Evolutionary conservation across 345 rosid species (phyloP).

Genomic region (Hibiscus mutabilis): DNA sequence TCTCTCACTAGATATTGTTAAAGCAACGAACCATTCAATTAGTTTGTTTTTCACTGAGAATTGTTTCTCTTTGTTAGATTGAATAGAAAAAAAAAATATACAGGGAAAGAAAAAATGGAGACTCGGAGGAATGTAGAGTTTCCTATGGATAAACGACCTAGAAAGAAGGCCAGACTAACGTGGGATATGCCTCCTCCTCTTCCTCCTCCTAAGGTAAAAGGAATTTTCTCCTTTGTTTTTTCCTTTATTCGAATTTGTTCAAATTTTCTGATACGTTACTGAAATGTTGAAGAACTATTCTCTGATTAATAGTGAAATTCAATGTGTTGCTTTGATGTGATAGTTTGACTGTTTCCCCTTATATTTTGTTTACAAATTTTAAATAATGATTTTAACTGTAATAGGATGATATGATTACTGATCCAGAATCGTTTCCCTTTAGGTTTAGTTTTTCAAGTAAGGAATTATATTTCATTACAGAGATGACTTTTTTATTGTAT

Average conservation of each 20-base stretch:
- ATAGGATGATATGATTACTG: not conserved
- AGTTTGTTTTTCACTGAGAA: not conserved
- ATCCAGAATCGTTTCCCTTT: not conserved
- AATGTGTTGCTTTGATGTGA: not conserved
- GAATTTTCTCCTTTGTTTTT: not conserved
- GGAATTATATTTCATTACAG: not conserved
- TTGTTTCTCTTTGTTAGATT: not conserved
- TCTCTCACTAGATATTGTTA: conserved; percentile 6
- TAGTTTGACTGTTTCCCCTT: not conserved
- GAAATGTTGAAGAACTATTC: not conserved
- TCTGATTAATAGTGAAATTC: not conserved
- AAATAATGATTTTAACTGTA: not conserved
- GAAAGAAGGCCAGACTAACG: conserved; percentile 58
- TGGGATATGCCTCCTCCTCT: conserved; percentile 61
- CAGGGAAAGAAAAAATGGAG: conserved; percentile 33
- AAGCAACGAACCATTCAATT: not conserved
- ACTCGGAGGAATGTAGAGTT: conserved; percentile 57
- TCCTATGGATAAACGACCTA: conserved; percentile 64
- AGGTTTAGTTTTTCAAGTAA: not conserved
- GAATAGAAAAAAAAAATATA: not conserved
- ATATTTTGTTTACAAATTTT: not conserved
- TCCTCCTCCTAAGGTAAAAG: conserved; percentile 39
- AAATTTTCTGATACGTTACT: not conserved
- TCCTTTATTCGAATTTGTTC: not conserved
- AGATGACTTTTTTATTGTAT: not conserved